Percentiles rank a stretch among this genome's conserved stretches.
Evolutionary conservation across 257 asterid genomes (phyloP).

Genomic region (Scutellaria minor): DNA sequence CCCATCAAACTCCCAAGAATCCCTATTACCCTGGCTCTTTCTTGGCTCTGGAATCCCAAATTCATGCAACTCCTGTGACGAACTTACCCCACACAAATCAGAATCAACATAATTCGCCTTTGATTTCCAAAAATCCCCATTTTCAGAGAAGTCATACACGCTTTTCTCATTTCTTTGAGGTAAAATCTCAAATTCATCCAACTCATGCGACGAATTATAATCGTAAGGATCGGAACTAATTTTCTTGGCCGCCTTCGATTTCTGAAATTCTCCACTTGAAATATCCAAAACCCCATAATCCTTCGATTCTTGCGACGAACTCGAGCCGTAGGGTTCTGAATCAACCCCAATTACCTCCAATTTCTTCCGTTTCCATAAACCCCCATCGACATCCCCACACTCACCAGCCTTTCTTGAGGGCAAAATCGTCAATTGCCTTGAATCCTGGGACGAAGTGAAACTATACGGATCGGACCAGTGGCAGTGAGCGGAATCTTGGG

Average conservation of each 20-base stretch:
- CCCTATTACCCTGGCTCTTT: slow-evolving; percentile 32
- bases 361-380: slow-evolving; percentile 42
- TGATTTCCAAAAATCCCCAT: slow-evolving; percentile 54
- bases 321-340: slow-evolving; percentile 48
- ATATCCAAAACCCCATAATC: slow-evolving; percentile 34
- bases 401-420: slow-evolving; percentile 34
- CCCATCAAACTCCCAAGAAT: slow-evolving; percentile 40
- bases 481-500: slow-evolving; percentile 63
- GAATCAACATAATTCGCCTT: slow-evolving; percentile 53
- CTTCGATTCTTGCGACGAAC: slow-evolving; percentile 49
- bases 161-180: slow-evolving; percentile 42
- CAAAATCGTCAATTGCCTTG: slow-evolving; percentile 36
- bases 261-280: slow-evolving; percentile 35
- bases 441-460: slow-evolving; percentile 43
- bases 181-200: slow-evolving; percentile 41
- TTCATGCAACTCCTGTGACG: slow-evolving; percentile 58
- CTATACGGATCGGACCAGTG: slow-evolving; percentile 47
- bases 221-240: slow-evolving; percentile 36
- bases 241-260: slow-evolving; percentile 35
- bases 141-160: slow-evolving; percentile 47
- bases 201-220: slow-evolving; percentile 53
- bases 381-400: slow-evolving; percentile 30
- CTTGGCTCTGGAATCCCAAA: slow-evolving; percentile 45
- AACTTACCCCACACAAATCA: slow-evolving; percentile 47
- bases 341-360: slow-evolving; percentile 37